Base-by-base conservation (phyloP, 1,139 yeast genomes). In the Eremothecium coryli region DNA sequence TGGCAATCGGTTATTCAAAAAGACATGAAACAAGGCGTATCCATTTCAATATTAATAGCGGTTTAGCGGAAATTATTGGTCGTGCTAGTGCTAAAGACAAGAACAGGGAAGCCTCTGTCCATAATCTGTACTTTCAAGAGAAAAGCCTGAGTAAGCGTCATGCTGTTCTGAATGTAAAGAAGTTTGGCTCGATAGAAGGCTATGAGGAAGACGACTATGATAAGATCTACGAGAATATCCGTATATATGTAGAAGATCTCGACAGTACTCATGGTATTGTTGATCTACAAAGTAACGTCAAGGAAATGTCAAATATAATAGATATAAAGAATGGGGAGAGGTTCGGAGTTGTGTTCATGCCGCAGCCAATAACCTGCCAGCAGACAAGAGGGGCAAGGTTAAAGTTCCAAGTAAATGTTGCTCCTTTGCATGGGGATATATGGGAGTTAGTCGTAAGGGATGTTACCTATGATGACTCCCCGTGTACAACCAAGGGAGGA, bases 281-380 rank as follows among this genome's bases (percentile, higher is more conserved):
- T 15, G 51, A 48, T 33, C 28, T 47, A 25, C 46, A 46, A 23
- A 42, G 49, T 5, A 25, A 24, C 18, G 21, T 8, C 3, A 15
- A 26, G 7, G 30, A 23, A 12, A n/a, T 9, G 9, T 38, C 45
- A 14, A 40, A 38, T 15, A 36, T 48, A 2, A 44, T 48, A 14
- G 51, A 48, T 34, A 34, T 48, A 25, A 46, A 44, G 30, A 46
- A 48, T 31, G 52, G 54, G 4, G 52, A 47, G 24, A 32, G 49
- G 18, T 48, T 49, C 35, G 54, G 54, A 2, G 31, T 49, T 13
- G 38, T 49, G 29, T 33, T 32, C 27, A 20, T 38, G 17, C 26
- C 27, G 24, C 29, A 31, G 16, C 39, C 43, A 8, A 16, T 39
- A 8, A 32, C 32, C 12, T 22, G 29, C 4, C 34, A 29, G 7